Evolutionary conservation across 2,329 filamentous ascomycete genomes (phyloP), one percentile per base, ranked within the genome.

Genomic region (Apiospora rasikravindrae): DNA sequence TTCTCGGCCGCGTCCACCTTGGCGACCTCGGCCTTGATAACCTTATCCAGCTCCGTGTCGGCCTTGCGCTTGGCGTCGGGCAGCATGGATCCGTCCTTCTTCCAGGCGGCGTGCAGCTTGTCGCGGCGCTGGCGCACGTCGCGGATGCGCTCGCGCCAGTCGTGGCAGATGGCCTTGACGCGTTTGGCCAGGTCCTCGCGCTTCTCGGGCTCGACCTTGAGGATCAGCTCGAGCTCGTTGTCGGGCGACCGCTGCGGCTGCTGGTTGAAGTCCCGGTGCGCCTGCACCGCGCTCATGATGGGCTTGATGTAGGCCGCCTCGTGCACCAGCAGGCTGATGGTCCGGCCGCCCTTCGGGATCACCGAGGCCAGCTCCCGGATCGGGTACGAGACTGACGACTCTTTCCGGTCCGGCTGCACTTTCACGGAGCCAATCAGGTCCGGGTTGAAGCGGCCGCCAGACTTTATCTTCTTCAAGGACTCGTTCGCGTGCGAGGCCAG

Each of bases 171-270:
- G 53, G 86, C 86, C 78, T 83, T 84, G 67, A 85, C 81, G 45
- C 85, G 79, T 72, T 79, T 79, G 67, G 79, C 78, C 49, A 86
- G 77, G 71, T 86, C 87, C 40, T 88, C 88, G 71, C 81, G 83
- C 74, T 81, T 81, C 82, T 88, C 87, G 42, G 84, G 81, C 83
- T 90, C 88, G 71, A 89, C 81, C 77, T 84, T 84, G 73, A 90
- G 83, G 40, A 87, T 77, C 72, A 90, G 85, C 83, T 90, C 88
- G 29, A 90, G 85, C 80, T 88, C 87, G 80, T 90, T 90, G 79
- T 90, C 88, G 66, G 86, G 83, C 78, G 84, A 84, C 26, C 83
- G 83, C 84, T 90, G 89, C 67, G 88, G 88, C 84, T 89, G 88
- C 84, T 90, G 88, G 83, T 90, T 90, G 81, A 88, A 89, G 76